phyloP scores from a whole-genome alignment of 2,329 filamentous ascomycete genomes.

The Malbranchea zuffiana region DNA sequence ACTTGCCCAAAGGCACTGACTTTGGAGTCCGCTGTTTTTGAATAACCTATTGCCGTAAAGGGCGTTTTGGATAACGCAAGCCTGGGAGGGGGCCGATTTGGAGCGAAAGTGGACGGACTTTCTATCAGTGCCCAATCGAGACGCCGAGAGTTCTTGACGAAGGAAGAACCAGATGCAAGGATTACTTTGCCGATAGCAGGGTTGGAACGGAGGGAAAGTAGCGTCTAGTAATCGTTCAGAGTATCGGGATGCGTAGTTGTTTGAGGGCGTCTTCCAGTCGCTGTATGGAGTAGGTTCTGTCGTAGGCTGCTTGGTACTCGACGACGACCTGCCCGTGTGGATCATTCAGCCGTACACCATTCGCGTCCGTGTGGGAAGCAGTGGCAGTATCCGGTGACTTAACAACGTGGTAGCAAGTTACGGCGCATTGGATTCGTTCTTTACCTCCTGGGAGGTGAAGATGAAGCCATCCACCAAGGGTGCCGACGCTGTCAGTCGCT shows the following conservation, averaged over 20 bases:
- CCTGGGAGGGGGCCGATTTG: not conserved
- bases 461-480: constrained; percentile 8
- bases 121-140: constrained; percentile 3
- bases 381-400: not conserved
- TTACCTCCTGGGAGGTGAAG: constrained; percentile 5
- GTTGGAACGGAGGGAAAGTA: not conserved
- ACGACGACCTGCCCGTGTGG: not conserved
- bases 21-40: not conserved
- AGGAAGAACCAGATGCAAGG: not conserved
- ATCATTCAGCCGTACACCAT: constrained; percentile 3
- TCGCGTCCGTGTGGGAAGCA: constrained; percentile 1
- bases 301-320: constrained; percentile 5
- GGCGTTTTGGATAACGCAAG: not conserved
- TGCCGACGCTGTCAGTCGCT: not conserved
- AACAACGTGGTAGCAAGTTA: constrained; percentile 10
- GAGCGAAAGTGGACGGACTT: not conserved
- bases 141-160: not conserved
- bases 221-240: not conserved
- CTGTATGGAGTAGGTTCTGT: not conserved
- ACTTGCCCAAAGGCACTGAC: not conserved
- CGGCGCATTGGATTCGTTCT: not conserved
- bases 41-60: not conserved
- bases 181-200: constrained; percentile 2
- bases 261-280: too few species aligned
- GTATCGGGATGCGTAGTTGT: too few species aligned